Percentiles rank a stretch among this genome's conserved stretches.
phyloP scores from a whole-genome alignment of 441 rosid genomes.

The Populus trichocarpa region DNA sequence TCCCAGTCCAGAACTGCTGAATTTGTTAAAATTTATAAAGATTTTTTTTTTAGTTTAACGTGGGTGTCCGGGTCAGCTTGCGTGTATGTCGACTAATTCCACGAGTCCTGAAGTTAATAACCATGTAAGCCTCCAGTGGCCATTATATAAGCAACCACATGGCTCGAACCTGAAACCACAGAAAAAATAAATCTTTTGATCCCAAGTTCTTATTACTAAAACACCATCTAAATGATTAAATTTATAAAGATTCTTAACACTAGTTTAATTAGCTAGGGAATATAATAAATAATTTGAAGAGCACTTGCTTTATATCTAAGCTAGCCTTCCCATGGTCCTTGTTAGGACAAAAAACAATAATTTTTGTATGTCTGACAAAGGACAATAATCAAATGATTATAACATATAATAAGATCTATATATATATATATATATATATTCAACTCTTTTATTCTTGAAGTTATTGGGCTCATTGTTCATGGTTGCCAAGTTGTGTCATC shows the following conservation, averaged over 20 bases:
- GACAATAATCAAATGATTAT: constrained; percentile 26
- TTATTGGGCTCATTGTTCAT: constrained; percentile 7
- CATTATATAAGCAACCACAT: no score
- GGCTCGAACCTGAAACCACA: no score
- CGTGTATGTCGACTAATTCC: no score
- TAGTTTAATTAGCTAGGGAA: not conserved
- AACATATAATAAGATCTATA: constrained; percentile 5
- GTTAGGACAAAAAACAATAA: constrained; percentile 21
- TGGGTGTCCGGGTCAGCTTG: no score
- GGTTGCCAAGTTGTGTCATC: not conserved
- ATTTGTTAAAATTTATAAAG: not conserved
- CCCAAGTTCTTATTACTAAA: no score
- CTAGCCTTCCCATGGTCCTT: constrained; percentile 14
- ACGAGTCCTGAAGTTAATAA: no score
- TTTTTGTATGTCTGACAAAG: constrained; percentile 21
- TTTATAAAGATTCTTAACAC: not conserved
- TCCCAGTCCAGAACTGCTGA: no score
- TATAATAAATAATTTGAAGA: not conserved
- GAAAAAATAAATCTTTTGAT: no score
- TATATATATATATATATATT: not conserved
- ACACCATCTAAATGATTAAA: no score
- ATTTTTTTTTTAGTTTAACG: no score
- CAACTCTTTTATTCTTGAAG: not conserved
- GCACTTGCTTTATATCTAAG: constrained; percentile 23
- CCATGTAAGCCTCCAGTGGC: no score